Base-by-base conservation (phyloP, 1,139 yeast genomes). In the Diutina mesorugosa region DNA sequence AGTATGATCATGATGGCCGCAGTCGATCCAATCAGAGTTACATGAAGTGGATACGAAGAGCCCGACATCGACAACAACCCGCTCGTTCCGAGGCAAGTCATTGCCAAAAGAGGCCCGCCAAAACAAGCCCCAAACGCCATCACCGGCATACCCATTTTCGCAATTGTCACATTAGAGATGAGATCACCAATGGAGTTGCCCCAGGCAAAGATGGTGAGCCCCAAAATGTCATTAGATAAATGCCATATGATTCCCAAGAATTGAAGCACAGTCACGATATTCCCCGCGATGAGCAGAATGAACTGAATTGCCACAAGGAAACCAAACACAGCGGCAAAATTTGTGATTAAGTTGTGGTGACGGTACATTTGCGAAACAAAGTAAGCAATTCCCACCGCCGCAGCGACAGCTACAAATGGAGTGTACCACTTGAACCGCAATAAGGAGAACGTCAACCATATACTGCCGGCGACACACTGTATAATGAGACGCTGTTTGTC, bases 111-210 rank as follows among this genome's bases (percentile, higher is more conserved):
- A 0, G 98, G 98, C 0, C 97, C 95, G 0, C 97, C 98, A 68
- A 90, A 88, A 65, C 97, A 91, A 0, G 98, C 97, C 14, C 95
- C 87, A 50, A 93, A 76, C 0, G 98, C 97, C 93, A 91, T 89
- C 60, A 87, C 78, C 0, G 97, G 91, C 73, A 84, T 85, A 0
- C 97, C 97, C 83, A 89, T 82, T 60, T 74, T 76, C 0, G 97
- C 93, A 56, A 93, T 84, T 0, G 96, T 87, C 55, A 86, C 73
- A 64, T 93, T 90, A 0, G 97, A 87, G 1, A 91, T 83, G 56
- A 91, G 74, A 64, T 93, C 99, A 6, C 97, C 97, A 5, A 90
- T 72, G 0, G 97, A 90, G 66, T 91, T 93, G 7, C 99, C 99
- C 61, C 91, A 73, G 0, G 98, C 97, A 72, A 91, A 90, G 0